Evolutionary conservation across 805 yeast species (phyloP).

Genomic region (Saccharomycopsis capsularis): DNA sequence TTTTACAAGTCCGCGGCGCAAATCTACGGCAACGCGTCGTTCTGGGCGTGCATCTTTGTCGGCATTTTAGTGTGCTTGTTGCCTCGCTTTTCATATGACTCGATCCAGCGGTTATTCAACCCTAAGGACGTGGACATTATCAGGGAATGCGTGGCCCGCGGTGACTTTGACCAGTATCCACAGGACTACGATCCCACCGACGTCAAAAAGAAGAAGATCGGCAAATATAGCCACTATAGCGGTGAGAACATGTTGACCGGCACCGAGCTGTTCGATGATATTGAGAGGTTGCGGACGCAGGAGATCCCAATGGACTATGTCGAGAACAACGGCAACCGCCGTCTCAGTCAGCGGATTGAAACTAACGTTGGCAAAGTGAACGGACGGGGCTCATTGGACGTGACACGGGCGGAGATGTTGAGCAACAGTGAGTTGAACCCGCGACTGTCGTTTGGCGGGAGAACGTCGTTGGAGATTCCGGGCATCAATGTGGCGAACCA

Average conservation of each 20-base stretch:
- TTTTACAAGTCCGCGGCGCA: slow-evolving; percentile 62
- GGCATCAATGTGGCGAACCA: slow-evolving; percentile 18
- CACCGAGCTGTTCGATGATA: too few relatives aligned
- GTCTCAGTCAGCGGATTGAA: slow-evolving; percentile 7
- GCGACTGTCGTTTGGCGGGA: slow-evolving; percentile 13
- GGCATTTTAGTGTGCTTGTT: slow-evolving; percentile 59
- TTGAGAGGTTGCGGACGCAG: slow-evolving; percentile 11
- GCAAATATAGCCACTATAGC: slow-evolving; percentile 36
- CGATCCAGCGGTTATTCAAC: slow-evolving; percentile 41
- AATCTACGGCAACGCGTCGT: slow-evolving; percentile 53
- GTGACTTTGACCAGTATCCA: slow-evolving; percentile 64
- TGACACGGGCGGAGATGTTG: slow-evolving; percentile 19
- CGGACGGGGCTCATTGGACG: slow-evolving; percentile 14
- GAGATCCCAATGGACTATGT: slow-evolving; percentile 20
- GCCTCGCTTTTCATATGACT: slow-evolving; percentile 62
- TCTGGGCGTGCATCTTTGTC: slow-evolving; percentile 60
- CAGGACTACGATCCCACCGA: slow-evolving; percentile 73
- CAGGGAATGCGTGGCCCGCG: slow-evolving; percentile 60
- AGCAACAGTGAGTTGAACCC: slow-evolving; percentile 16
- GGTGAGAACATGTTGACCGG: slow-evolving; percentile 23
- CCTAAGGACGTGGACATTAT: slow-evolving; percentile 71
- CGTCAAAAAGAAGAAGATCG: slow-evolving; percentile 51
- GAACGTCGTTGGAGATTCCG: slow-evolving; percentile 21
- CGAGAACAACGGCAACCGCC: slow-evolving; percentile 4
- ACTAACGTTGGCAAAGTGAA: not conserved